Evolutionary conservation across 495 filamentous ascomycete genomes (phyloP).

Genomic region (Daldinia grandis): DNA sequence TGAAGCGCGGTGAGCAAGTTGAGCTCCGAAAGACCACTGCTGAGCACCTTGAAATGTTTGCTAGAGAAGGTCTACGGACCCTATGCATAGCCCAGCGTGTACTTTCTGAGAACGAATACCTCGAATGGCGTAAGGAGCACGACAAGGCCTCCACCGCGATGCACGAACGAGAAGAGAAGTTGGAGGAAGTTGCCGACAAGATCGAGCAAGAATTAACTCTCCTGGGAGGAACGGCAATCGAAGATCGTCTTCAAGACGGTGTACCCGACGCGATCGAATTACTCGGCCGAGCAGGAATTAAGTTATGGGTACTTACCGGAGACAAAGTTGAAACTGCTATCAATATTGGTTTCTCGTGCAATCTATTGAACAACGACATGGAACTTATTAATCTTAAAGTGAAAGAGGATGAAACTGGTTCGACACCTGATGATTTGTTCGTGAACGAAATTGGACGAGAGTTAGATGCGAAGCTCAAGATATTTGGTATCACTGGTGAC

Average conservation of each 20-base stretch:
- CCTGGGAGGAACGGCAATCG: conserved; percentile 95
- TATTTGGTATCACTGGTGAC: conserved; percentile 83
- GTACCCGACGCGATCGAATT: conserved; percentile 96
- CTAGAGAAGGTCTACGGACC: conserved; percentile 92
- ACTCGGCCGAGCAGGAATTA: conserved; percentile 93
- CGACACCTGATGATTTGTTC: conserved; percentile 49
- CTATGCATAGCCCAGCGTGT: conserved; percentile 92
- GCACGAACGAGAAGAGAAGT: conserved; percentile 88
- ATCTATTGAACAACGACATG: conserved; percentile 96
- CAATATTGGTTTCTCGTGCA: conserved; percentile 99
- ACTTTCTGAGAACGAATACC: conserved; percentile 86
- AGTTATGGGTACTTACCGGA: conserved; percentile 98
- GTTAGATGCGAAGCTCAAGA: conserved; percentile 74
- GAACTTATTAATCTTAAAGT: conserved; percentile 93
- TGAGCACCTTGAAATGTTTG: conserved; percentile 95
- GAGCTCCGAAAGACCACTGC: conserved; percentile 85
- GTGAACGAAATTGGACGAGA: conserved; percentile 68
- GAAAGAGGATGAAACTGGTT: conserved; percentile 67
- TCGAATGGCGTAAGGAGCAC: conserved; percentile 83
- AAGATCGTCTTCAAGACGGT: conserved; percentile 96
- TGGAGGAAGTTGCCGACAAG: conserved; percentile 86
- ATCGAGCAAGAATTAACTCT: conserved; percentile 92
- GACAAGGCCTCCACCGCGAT: conserved; percentile 87
- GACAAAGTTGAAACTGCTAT: conserved; percentile 99
- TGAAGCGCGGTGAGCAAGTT: conserved; percentile 83